Conservation (phyloP, 73 alveolate genomes). For the Symbiodinium pilosum region DNA sequence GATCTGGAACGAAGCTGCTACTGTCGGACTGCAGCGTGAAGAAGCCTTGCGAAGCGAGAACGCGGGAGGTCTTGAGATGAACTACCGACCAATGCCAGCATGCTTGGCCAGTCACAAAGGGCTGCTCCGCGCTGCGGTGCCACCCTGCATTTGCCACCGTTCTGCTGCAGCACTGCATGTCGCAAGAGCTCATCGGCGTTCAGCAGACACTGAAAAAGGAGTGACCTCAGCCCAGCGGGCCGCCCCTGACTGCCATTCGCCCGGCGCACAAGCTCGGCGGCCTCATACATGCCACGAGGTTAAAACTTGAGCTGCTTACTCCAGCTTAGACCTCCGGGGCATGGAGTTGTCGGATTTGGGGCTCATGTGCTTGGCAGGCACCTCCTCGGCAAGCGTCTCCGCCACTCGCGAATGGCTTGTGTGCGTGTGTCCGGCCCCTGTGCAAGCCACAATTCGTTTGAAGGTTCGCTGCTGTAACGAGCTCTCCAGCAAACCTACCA, state of each 20-base stretch:
- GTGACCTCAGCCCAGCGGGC: background rate
- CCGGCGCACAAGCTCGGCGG: constrained; percentile 11
- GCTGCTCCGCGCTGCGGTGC: constrained; percentile 50
- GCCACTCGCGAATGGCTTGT: constrained; percentile 51
- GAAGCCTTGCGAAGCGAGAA: background rate
- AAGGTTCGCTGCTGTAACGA: no score
- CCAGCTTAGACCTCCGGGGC: no score
- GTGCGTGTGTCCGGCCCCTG: constrained; percentile 77
- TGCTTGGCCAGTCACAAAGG: constrained; percentile 7
- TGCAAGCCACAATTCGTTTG: no score
- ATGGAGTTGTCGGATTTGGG: no score
- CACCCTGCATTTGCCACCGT: constrained; percentile 1
- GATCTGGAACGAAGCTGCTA: background rate
- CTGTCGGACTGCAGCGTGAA: background rate
- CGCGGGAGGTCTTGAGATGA: no score
- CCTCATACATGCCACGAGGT: background rate
- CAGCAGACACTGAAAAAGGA: no score
- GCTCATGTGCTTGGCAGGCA: background rate
- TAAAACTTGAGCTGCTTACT: no score
- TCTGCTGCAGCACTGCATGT: background rate
- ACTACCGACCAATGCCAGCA: no score
- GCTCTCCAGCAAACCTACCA: no score
- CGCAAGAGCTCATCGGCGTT: background rate
- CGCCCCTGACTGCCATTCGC: background rate
- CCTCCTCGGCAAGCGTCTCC: background rate